Percentiles rank a stretch among this genome's conserved stretches.
Evolutionary conservation across 73 alveolate genomes (phyloP).

Genomic region (Effrenium voratum): DNA sequence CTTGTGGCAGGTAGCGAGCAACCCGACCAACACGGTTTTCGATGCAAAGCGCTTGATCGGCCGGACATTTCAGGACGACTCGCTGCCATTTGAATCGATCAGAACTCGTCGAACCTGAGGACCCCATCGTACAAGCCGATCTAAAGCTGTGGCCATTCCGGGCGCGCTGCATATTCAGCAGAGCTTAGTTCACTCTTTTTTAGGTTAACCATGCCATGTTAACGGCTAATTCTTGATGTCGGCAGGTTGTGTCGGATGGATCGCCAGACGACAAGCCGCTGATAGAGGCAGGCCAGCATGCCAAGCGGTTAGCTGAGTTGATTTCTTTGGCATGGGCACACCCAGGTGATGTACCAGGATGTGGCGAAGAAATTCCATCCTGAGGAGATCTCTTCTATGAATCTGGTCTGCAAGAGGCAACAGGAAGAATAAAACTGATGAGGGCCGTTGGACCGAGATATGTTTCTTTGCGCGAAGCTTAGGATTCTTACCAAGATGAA

Average conservation of each 20-base stretch:
- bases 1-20: slow-evolving; percentile 94
- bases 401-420: slow-evolving; percentile 61
- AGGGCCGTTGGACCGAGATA: slow-evolving; percentile 94
- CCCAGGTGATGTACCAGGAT: slow-evolving; percentile 95
- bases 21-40: slow-evolving; percentile 97
- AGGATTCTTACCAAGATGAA: slow-evolving; percentile 97
- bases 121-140: slow-evolving; percentile 95
- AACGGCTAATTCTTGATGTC: not conserved
- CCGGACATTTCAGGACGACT: slow-evolving; percentile 96
- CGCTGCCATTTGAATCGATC: not conserved
- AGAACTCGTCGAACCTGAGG: not conserved
- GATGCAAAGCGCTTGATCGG: slow-evolving; percentile 98
- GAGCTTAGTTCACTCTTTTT: not conserved
- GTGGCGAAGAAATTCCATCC: slow-evolving; percentile 96
- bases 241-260: slow-evolving; percentile 95
- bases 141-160: slow-evolving; percentile 97
- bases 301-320: slow-evolving; percentile 25
- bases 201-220: not conserved
- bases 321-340: slow-evolving; percentile 8
- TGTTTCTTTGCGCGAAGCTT: slow-evolving; percentile 96
- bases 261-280: slow-evolving; percentile 97
- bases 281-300: slow-evolving; percentile 94
- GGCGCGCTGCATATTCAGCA: slow-evolving; percentile 36
- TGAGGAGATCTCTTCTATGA: slow-evolving; percentile 98
- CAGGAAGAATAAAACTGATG: slow-evolving; percentile 92